Base-by-base conservation (phyloP, 768 basidiomycete species). In the Naganishia antarctica region DNA sequence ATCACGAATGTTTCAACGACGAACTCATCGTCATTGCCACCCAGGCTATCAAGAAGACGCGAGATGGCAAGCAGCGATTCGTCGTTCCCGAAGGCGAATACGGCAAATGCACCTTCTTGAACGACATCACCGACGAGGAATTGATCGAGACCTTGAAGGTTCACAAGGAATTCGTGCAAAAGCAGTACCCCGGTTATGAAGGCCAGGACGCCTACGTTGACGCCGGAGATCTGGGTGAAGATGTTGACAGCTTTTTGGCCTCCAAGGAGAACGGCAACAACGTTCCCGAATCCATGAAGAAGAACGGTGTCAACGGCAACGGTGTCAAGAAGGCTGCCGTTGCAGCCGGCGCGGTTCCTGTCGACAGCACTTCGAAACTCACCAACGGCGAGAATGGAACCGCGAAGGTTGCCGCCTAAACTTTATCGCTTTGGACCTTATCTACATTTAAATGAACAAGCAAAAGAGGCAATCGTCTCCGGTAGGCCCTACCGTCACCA, bases 141-240 rank as follows among this genome's bases (percentile, higher is more conserved):
- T 72, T 78, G 40, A 66, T 60, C 57, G 60, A 70, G 12, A 73
- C 70, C 46, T 69, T 78, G 37, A 68, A 70, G 61, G 67, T 67
- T 21, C 78, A 78, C 76, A 78, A 78, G 70, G 65, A 71, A 44
- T 73, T 76, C 58, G 67, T 74, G 68, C 66, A 70, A 64, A 60
- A 49, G 7, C 66, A 70, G 43, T 78, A 63, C 69, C 72, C 72
- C 29, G 66, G 67, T 13, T 75, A 75, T 23, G 73, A 69, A 26
- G 76, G 76, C 41, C 68, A 71, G 45, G 78, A 78, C 43, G 78
- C 78, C n/a, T 77, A 73, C 60, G 76, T 78, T 59, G 78, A 78
- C 59, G 73, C 75, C 60, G 63, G 74, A 34, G 78, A 78, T 53
- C 69, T 78, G 28, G 78, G 77, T 49, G 71, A 70, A 40, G 72